Evolutionary conservation across 2,329 filamentous ascomycete genomes (phyloP), one percentile per base, ranked within the genome.

Genomic region (Ceratocystis ficicola): DNA sequence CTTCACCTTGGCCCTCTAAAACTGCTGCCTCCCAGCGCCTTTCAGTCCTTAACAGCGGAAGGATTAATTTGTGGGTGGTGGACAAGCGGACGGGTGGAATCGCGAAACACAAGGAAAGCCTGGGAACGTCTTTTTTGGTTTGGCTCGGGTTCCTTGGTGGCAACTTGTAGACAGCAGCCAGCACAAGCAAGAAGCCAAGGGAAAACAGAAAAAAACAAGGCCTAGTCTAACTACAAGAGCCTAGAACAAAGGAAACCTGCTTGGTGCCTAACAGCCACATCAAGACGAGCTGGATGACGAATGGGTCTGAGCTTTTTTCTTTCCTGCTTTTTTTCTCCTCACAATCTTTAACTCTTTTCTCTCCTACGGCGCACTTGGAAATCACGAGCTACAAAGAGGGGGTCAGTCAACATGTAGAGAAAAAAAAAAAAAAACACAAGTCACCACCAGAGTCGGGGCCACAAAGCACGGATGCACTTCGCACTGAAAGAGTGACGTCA

Each of bases 61-160:
- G 55, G 55, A 59, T 59, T 59, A 59, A 10, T 32, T 36, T 59
- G 55, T 59, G 55, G 55, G 28, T 59, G 55, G 55, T 59, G 55
- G 55, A 30, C 32, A 30, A 10, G 52, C 52, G 52, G 52, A n/a
- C 28, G 52, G 30, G 25, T 36, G 55, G 15, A 36, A 59, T 32
- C 15, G 30, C 25, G 55, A 59, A 59, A 59, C 25, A 59, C 55
- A 36, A 59, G 25, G 15, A 30, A 36, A 22, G 15, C 5, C 25
- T 17, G 55, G 55, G 55, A 36, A 59, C 12, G 30, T 25, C 28
- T 59, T 36, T n/a, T 59, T 25, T 52, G 48, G 48, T 52, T 25
- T 52, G n/a, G 48, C n/a, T 22, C 48, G 48, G 48, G 48, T 52
- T 25, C 48, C 48, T 52, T 52, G 48, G 5, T 52, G 48, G 48